These are phyloP conservation scores for Eucalyptus melliodora DNA, from an alignment of 345 rosid species.

Conservation along the genomic window DNA sequence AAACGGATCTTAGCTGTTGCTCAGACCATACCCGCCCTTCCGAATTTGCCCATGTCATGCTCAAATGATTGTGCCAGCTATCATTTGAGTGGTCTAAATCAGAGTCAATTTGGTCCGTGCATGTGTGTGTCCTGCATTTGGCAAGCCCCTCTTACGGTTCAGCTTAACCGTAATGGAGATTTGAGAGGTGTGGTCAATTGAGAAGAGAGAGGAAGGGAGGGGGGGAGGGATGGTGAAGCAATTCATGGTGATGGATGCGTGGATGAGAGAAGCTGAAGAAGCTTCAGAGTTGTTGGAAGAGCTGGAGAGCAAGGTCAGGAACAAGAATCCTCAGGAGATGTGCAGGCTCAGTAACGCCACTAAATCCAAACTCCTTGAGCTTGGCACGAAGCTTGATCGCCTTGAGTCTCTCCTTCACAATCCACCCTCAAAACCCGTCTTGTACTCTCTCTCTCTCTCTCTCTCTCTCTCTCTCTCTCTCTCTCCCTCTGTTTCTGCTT, in stretches of 20 bases:
- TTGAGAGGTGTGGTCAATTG: background rate
- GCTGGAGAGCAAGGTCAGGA: constrained; percentile 15
- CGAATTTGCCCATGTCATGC: background rate
- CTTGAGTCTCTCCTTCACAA: constrained; percentile 45
- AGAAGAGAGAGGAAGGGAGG: background rate
- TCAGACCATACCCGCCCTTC: background rate
- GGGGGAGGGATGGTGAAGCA: background rate
- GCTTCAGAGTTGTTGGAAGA: constrained; percentile 26
- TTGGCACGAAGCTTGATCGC: constrained; percentile 43
- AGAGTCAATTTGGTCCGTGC: background rate
- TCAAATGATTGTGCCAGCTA: background rate
- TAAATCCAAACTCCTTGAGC: constrained; percentile 29
- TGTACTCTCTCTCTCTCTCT: constrained; percentile 10
- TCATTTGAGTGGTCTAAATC: background rate
- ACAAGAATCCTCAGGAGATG: background rate
- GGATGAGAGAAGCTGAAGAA: constrained; percentile 46
- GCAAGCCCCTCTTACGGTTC: background rate
- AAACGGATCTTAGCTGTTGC: background rate
- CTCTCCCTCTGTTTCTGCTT: background rate
- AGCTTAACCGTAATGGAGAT: background rate
- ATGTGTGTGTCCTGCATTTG: background rate
- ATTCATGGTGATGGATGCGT: constrained; percentile 16
- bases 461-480: background rate
- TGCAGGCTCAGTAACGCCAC: background rate
- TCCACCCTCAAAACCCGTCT: constrained; percentile 38